phyloP scores from a whole-genome alignment of 345 rosid genomes.

The Arabidopsis thaliana region TAIR10.1 NC_003070.9:29178001-29178500 shows the following conservation, averaged over 20 bases:
- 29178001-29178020: constrained; percentile 23
- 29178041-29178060: constrained; percentile 25
- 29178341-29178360: not conserved
- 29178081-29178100: constrained; percentile 29
- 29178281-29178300: not conserved
- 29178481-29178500: constrained; percentile 25
- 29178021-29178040: constrained; percentile 36
- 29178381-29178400: not conserved
- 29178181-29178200: constrained; percentile 43
- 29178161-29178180: constrained; percentile 16
- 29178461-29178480: not conserved
- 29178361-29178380: not conserved
- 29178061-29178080: constrained; percentile 43
- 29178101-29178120: constrained; percentile 10
- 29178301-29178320: not conserved
- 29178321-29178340: not conserved
- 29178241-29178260: not conserved
- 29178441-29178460: not conserved
- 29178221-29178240: not conserved
- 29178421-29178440: not conserved
- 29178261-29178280: too few species aligned
- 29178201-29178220: constrained; percentile 32
- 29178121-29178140: not conserved
- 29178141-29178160: constrained; percentile 2
- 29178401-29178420: not conserved